Percentiles rank a stretch among this genome's conserved stretches.
phyloP scores from a whole-genome alignment of 2,329 filamentous ascomycete genomes.

The Tolypocladium guangdongense region DNA sequence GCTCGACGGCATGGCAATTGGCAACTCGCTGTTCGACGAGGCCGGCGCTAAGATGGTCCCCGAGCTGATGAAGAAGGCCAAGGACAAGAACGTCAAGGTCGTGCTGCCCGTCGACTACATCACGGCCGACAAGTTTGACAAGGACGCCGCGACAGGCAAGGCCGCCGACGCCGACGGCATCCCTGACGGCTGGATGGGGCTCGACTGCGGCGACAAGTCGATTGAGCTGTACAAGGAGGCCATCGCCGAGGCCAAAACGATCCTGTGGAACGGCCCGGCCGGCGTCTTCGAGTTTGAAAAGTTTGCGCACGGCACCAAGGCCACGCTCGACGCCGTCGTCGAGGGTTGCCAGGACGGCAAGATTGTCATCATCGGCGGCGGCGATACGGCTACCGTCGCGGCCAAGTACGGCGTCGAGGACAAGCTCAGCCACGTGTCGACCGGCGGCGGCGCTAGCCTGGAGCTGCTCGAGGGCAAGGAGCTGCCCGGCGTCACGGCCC shows the following conservation, averaged over 20 bases:
- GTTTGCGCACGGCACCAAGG: conserved; percentile 88
- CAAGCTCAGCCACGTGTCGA: conserved; percentile 97
- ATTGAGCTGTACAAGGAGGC: conserved; percentile 79
- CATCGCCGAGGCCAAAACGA: conserved; percentile 83
- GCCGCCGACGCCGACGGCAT: conserved; percentile 85
- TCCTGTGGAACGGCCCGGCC: conserved; percentile 96
- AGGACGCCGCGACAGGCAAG: conserved; percentile 68
- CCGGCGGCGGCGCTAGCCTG: conserved; percentile 87
- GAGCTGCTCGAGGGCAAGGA: conserved; percentile 98
- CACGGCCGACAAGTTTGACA: conserved; percentile 88
- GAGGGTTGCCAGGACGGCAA: conserved; percentile 68
- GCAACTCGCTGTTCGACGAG: conserved; percentile 86
- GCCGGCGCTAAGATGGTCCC: conserved; percentile 84
- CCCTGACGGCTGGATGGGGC: conserved; percentile 94
- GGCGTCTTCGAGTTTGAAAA: conserved; percentile 97
- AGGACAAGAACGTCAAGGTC: conserved; percentile 91
- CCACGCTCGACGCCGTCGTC: conserved; percentile 81
- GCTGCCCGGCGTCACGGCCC: conserved; percentile 81
- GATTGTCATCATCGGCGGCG: conserved; percentile 97
- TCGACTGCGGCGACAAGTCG: conserved; percentile 86
- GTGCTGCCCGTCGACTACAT: conserved; percentile 92
- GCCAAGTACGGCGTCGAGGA: conserved; percentile 94
- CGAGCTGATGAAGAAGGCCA: conserved; percentile 84
- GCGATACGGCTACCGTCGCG: conserved; percentile 94
- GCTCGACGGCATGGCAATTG: conserved; percentile 82